These are phyloP conservation scores for Aegilops speltoides DNA, from an alignment of 176 grass and related monocot species.

Conservation along the genomic window DNA sequence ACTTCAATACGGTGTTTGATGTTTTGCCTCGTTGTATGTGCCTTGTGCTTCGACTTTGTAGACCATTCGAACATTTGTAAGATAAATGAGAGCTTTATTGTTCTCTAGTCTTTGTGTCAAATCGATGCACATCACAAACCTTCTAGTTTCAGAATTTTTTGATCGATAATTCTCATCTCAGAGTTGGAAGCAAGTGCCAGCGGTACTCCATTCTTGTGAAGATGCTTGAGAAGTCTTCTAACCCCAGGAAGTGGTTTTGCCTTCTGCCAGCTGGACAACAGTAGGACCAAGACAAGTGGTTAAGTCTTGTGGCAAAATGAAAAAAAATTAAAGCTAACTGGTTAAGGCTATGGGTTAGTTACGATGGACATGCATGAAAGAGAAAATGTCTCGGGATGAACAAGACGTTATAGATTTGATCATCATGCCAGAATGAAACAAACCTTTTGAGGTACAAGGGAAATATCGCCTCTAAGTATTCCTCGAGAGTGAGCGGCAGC, in stretches of 20 bases:
- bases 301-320: too few relatives aligned
- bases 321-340: too few relatives aligned
- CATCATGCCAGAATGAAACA: not conserved
- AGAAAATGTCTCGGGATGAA: not conserved
- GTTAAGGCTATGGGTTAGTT: too few relatives aligned
- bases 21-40: too few relatives aligned
- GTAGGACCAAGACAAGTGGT: not conserved
- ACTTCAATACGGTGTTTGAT: too few relatives aligned
- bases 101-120: too few relatives aligned
- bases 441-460: slow-evolving; percentile 51
- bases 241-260: slow-evolving; percentile 66
- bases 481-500: slow-evolving; percentile 57
- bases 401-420: not conserved
- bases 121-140: slow-evolving; percentile 32
- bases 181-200: slow-evolving; percentile 90
- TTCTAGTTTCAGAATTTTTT: slow-evolving; percentile 50
- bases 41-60: too few relatives aligned
- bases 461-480: slow-evolving; percentile 59
- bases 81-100: too few relatives aligned
- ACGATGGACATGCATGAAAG: too few relatives aligned
- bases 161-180: slow-evolving; percentile 50
- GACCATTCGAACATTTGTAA: too few relatives aligned
- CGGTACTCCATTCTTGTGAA: slow-evolving; percentile 65
- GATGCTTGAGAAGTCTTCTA: slow-evolving; percentile 68
- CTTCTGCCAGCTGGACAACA: slow-evolving; percentile 56